Conservation (phyloP, 2,329 filamentous ascomycete species). For the Pleoardoris graminearum region DNA sequence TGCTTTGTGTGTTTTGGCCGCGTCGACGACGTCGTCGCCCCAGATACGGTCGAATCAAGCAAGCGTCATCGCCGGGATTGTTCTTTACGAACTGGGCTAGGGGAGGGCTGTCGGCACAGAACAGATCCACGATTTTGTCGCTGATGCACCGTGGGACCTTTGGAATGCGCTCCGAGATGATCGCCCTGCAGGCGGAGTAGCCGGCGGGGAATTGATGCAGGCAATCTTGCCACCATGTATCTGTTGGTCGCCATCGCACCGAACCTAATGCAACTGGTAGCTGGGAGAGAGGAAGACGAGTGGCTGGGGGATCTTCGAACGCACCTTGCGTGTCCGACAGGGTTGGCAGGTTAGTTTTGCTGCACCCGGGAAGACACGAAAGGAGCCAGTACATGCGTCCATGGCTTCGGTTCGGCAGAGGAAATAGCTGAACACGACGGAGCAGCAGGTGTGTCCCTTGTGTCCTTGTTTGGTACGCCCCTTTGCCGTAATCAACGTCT, state of each 20-base stretch:
- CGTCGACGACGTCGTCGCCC: slow-evolving; percentile 30
- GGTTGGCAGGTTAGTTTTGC: too few species aligned
- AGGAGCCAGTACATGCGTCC: too few species aligned
- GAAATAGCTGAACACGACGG: too few species aligned
- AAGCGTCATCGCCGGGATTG: slow-evolving; percentile 42
- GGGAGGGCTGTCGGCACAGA: slow-evolving; percentile 31
- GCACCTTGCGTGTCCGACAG: too few species aligned
- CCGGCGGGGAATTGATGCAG: slow-evolving; percentile 27
- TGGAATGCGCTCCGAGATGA: slow-evolving; percentile 13
- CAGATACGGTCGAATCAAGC: slow-evolving; percentile 55
- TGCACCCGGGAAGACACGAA: too few species aligned
- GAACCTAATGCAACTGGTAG: too few species aligned
- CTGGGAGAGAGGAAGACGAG: too few species aligned
- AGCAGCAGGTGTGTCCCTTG: too few species aligned
- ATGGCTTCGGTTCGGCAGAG: too few species aligned
- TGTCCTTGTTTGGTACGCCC: too few species aligned
- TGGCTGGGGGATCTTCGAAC: too few species aligned
- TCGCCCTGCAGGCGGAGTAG: neutral
- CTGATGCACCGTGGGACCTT: slow-evolving; percentile 17
- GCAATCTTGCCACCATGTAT: neutral
- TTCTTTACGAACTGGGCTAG: slow-evolving; percentile 21
- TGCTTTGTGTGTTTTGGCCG: neutral
- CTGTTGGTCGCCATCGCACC: slow-evolving; percentile 1
- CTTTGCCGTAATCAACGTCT: too few species aligned
- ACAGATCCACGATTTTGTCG: slow-evolving; percentile 36